phyloP scores from a whole-genome alignment of 108 stramenopile species.

The Cyclotella sp. region DNA sequence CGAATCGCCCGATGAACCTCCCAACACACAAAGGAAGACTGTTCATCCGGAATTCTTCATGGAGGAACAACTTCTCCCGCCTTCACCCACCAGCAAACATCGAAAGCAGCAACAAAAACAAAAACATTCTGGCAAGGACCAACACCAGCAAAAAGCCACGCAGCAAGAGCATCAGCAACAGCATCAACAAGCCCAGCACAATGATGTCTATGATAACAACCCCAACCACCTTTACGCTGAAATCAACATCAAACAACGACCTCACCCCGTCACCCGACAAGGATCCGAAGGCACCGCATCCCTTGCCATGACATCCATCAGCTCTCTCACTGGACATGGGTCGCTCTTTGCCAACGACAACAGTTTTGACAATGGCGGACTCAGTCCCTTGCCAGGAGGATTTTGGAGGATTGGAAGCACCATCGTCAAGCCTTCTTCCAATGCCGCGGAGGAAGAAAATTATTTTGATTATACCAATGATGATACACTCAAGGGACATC shows the following conservation, averaged over 20 bases:
- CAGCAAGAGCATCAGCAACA: background rate
- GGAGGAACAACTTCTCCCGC: background rate
- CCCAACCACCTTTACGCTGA: constrained; percentile 21
- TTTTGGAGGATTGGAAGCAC: constrained; percentile 12
- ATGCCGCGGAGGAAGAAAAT: constrained; percentile 3
- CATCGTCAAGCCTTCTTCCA: background rate
- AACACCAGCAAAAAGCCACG: background rate
- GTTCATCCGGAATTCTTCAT: constrained; percentile 9
- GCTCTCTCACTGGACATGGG: constrained; percentile 10
- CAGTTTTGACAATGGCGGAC: background rate
- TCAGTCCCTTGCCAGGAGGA: constrained; percentile 3
- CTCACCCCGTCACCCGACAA: constrained; percentile 6
- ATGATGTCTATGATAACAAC: background rate
- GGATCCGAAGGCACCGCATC: constrained; percentile 11
- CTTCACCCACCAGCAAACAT: background rate
- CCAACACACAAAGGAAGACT: background rate
- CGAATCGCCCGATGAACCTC: constrained; percentile 2
- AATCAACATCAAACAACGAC: constrained; percentile 9
- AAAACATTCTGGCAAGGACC: background rate
- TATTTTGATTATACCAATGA: constrained; percentile 18
- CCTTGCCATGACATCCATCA: constrained; percentile 20
- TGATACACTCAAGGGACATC: background rate
- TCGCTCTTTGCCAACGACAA: constrained; percentile 15
- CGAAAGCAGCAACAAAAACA: background rate
- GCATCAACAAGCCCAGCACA: constrained; percentile 1